Evolutionary conservation across 768 basidiomycete species (phyloP).

Genomic region (Gymnopilus dilepis): DNA sequence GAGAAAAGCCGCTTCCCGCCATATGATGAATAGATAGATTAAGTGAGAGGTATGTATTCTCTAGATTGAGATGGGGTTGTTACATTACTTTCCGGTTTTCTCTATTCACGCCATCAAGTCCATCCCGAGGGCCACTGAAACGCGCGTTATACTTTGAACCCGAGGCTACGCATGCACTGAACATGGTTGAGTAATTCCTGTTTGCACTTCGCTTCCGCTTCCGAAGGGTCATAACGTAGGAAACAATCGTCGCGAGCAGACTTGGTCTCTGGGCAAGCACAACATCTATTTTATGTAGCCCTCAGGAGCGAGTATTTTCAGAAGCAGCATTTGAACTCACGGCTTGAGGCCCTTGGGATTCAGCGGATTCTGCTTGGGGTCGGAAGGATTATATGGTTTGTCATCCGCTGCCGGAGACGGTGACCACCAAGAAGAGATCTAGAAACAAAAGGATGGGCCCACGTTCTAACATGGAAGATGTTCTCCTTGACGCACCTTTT

Average conservation of each 20-base stretch:
- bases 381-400: constrained; percentile 69
- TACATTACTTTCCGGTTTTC: constrained; percentile 11
- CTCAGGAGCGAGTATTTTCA: background rate
- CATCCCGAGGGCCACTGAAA: background rate
- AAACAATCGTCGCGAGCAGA: constrained; percentile 94
- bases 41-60: background rate
- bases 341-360: constrained; percentile 97
- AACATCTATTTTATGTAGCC: constrained; percentile 72
- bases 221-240: constrained; percentile 67
- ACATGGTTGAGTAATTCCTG: constrained; percentile 81
- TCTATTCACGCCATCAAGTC: background rate
- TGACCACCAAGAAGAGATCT: constrained; percentile 67
- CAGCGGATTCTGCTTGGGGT: constrained; percentile 83
- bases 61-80: constrained; percentile 16
- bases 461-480: background rate
- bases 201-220: constrained; percentile 80
- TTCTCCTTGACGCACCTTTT: constrained; percentile 34
- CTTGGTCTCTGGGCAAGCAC: constrained; percentile 95
- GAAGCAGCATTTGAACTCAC: constrained; percentile 54
- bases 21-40: constrained; percentile 3
- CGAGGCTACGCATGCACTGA: constrained; percentile 89
- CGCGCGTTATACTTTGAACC: constrained; percentile 74
- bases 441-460: background rate
- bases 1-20: background rate
- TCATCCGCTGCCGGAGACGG: constrained; percentile 34